Evolutionary conservation across 768 basidiomycete species (phyloP).

Genomic region (Boletus tomentosulus): DNA sequence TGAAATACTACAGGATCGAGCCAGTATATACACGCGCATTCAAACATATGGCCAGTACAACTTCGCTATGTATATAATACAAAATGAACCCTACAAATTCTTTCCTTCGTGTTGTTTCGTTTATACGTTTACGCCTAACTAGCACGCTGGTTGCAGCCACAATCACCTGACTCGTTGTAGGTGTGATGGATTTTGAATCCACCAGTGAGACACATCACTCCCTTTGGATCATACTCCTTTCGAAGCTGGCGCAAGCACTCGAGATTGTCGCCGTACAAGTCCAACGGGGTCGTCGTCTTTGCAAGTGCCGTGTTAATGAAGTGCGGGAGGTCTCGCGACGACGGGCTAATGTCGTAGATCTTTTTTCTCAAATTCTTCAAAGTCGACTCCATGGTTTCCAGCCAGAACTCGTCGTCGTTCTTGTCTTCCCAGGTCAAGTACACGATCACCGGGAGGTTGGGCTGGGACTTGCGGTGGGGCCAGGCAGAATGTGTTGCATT

Average conservation of each 20-base stretch:
- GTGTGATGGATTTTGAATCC: conserved; percentile 16
- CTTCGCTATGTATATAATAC: too few relatives aligned
- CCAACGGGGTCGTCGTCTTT: neutral
- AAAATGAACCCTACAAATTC: neutral
- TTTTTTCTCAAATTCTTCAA: neutral
- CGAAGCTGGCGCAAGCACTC: neutral
- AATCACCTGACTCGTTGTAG: neutral
- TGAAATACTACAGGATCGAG: too few relatives aligned
- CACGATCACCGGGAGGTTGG: conserved; percentile 11
- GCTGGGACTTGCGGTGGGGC: conserved; percentile 7
- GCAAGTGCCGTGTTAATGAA: conserved; percentile 8
- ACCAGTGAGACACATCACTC: conserved; percentile 10
- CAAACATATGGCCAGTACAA: too few relatives aligned
- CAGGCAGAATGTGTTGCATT: conserved; percentile 9
- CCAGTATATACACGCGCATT: too few relatives aligned
- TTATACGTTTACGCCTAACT: neutral
- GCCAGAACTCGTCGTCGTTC: conserved; percentile 10
- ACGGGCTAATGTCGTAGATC: neutral
- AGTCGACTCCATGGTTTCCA: neutral
- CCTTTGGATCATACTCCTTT: conserved; percentile 7
- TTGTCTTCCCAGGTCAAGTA: conserved; percentile 14
- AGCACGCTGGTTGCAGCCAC: neutral
- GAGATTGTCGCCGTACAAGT: conserved; percentile 9
- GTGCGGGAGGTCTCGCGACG: conserved; percentile 1
- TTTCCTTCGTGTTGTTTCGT: neutral